Base-by-base conservation (phyloP, 202 grass and related monocot species). In the Alloteropsis angusta region DNA sequence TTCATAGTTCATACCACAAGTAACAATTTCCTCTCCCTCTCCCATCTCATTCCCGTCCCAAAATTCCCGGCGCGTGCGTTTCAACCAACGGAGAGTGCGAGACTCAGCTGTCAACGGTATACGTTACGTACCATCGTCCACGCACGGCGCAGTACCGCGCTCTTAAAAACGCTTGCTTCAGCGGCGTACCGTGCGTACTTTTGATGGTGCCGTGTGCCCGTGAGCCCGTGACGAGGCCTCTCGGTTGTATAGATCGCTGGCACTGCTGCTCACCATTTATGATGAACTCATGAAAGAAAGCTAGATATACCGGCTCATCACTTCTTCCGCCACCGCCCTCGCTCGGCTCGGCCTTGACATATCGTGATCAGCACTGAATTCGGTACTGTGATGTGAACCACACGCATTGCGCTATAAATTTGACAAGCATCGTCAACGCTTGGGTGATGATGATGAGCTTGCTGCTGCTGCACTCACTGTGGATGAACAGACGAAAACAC, bases 391-490 rank as follows among this genome's bases (percentile, higher is more conserved):
- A 28, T 62, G 35, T 59, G 18, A 60, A 42, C 9, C 45, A 16
- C 75, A 88, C 36, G 52, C 65, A 43, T 52, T 61, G 80, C 59
- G 48, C 4, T 12, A 59, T 34, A 43, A 53, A 42, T 67, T 52
- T 74, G 35, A 75, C 25, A 80, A 62, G 52, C 61, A 69, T 13
- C 46, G 75, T 60, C 61, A 75, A 87, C 60, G 5, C 35, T 36
- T 36, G 35, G 44, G 15, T 45, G 43, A 9, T 23, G n/a, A 23
- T 23, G 56, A 5, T 45, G 39, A 50, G 11, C 22, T 68, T 69
- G 52, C 2, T 65, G 46, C 1, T 72, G 11, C n/a, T 2, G 14
- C 30, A 5, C 3, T 59, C 61, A 21, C 3, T 16, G 54, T 18
- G 46, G 25, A 56, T 25, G 17, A 64, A 53, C 26, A 37, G 56